Evolutionary conservation across 257 asterid genomes (phyloP), one percentile per base, ranked within the genome.

Genomic region (Jacaranda copaia): DNA sequence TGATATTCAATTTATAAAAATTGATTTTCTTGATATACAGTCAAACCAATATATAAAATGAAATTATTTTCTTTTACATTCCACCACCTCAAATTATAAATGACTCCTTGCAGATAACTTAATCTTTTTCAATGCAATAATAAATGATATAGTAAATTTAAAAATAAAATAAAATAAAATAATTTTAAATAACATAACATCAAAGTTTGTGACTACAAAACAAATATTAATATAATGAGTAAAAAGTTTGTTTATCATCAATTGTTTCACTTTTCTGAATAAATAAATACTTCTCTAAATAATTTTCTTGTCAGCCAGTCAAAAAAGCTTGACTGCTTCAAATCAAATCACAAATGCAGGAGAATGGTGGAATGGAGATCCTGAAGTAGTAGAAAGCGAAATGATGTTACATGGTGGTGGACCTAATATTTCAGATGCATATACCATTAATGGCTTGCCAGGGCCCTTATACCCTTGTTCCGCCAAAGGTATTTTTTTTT

Each of bases 381-480:
- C 88, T 3, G 93, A 89, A 49, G 81, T 71, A 8, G 85, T 94
- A 3, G 96, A 89, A 79, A 77, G 67, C 0, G 90, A 88, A 63
- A 87, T 89, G 96, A 80, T 77, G 80, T 36, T 83, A 10, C 80
- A 86, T 48, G 97, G 98, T 3, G 92, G 82, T 19, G 98, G 97
- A 7, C 97, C 97, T 53, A 74, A 87, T n/a, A 18, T 83, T 71
- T 94, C 98, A 0, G 93, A 92, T 85, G 98, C 97, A 42, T 94
- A 92, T 76, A 94, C 97, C 80, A 89, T 94, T 51, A 92, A 94
- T 81, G 98, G 97, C 68, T 85, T 90, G 15, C 98, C 98, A 3
- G 98, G 97, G 11, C 97, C 97, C 1, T 70, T 84, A 7, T 92
- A 92, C 76, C 85, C 87, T 40, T 90, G 97, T 57, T 89, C 98